A percentile compares a stretch with the other conserved stretches of the same genome.
Conservation (phyloP, 208 protist genomes). For the Wallacemonas sp. region DNA sequence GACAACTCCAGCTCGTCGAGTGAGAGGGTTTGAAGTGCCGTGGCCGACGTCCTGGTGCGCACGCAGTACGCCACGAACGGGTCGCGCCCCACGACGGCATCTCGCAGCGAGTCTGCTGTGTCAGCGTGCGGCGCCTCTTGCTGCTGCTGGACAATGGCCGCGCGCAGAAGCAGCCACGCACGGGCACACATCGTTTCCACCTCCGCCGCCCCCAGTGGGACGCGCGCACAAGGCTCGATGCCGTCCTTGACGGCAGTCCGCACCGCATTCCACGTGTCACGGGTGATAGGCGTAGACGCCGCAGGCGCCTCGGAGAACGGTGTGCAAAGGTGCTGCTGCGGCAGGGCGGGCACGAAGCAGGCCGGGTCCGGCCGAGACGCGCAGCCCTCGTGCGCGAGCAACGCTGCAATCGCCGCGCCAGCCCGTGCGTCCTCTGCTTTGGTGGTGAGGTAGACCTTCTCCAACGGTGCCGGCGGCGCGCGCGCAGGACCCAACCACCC, state of each 20-base stretch:
- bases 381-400: not conserved
- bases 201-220: not conserved
- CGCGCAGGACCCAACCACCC: not conserved
- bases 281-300: not conserved
- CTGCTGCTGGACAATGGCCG: not conserved
- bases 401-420: not conserved
- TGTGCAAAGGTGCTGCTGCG: not conserved
- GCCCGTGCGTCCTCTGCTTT: conserved; percentile 1
- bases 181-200: not conserved
- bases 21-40: not conserved
- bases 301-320: not conserved
- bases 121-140: not conserved
- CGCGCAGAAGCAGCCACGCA: conserved; percentile 7
- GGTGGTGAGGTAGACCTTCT: not conserved
- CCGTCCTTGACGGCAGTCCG: conserved; percentile 14
- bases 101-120: not conserved
- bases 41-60: not conserved
- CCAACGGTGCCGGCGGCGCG: not conserved
- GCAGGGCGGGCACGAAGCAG: conserved; percentile 7
- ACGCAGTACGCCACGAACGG: conserved; percentile 1
- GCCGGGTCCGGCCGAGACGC: not conserved
- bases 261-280: conserved; percentile 9
- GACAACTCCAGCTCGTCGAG: not conserved
- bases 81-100: not conserved
- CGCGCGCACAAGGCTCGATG: conserved; percentile 9